A percentile compares a stretch with the other conserved stretches of the same genome.
Conservation (phyloP, 2,329 filamentous ascomycete species). For the Aspergillus pseudoterreus region DNA sequence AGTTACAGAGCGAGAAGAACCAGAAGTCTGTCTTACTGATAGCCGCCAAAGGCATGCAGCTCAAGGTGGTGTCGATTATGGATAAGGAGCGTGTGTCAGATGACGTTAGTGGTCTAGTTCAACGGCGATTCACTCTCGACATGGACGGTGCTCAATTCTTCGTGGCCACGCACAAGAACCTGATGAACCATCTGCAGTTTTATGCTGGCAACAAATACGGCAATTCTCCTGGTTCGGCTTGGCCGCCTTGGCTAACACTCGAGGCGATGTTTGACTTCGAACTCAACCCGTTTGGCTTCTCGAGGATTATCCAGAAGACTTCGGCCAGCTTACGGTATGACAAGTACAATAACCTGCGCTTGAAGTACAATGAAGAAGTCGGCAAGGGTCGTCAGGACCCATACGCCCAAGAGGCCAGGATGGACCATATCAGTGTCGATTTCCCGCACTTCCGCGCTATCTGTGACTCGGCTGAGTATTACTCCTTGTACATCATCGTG, state of each 20-base stretch:
- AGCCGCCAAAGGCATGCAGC: slow-evolving; percentile 94
- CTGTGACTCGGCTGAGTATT: slow-evolving; percentile 96
- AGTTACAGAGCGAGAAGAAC: slow-evolving; percentile 97
- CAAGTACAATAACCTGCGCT: slow-evolving; percentile 93
- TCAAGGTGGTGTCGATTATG: slow-evolving; percentile 97
- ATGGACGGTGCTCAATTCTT: slow-evolving; percentile 99
- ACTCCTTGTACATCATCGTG: slow-evolving; percentile 96
- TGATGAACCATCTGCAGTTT: slow-evolving; percentile 81
- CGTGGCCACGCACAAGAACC: slow-evolving; percentile 89
- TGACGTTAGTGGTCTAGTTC: slow-evolving; percentile 89
- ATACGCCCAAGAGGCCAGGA: slow-evolving; percentile 64
- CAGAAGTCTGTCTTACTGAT: slow-evolving; percentile 94
- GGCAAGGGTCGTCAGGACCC: slow-evolving; percentile 57
- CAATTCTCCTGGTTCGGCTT: slow-evolving; percentile 75
- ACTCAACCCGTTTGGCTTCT: slow-evolving; percentile 93
- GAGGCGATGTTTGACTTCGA: slow-evolving; percentile 98
- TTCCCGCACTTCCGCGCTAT: slow-evolving; percentile 92
- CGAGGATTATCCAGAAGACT: slow-evolving; percentile 92
- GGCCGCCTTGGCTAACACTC: slow-evolving; percentile 97
- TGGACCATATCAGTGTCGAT: slow-evolving; percentile 95
- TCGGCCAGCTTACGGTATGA: slow-evolving; percentile 92
- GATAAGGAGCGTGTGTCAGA: slow-evolving; percentile 91
- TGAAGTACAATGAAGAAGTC: slow-evolving; percentile 96
- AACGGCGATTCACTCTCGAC: slow-evolving; percentile 85
- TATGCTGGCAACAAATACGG: slow-evolving; percentile 95